Base-by-base conservation (phyloP, 108 stramenopile genomes). In the Schizochytrium sp. region DNA sequence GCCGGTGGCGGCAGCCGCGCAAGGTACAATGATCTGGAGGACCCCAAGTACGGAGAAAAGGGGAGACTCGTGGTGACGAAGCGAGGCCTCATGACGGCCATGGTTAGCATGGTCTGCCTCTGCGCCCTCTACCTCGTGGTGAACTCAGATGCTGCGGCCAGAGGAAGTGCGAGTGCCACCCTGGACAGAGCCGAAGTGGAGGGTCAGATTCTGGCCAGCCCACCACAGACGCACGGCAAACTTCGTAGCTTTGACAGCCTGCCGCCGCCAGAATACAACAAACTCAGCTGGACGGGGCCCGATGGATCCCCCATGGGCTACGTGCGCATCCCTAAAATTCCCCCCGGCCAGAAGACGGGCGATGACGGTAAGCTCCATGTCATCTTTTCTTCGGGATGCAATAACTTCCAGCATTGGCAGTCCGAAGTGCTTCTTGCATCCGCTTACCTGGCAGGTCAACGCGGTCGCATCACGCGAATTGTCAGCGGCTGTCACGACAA, bases 371-470 rank as follows among this genome's bases (percentile, higher is more conserved):
- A 83, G 3, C 76, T 83, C 19, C 76, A 83, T 23, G 48, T 83
- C 23, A 83, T 83, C 51, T 83, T 83, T 28, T 83, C 76, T 43
- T 53, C 48, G 6, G 76, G 76, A 6, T 83, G 76, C 51, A 83
- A 83, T 45, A 25, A 83, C 76, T 83, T 83, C 28, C 76, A 83
- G 76, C 76, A 83, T 45, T 83, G 76, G 76, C 76, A 83, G 76
- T 53, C 48, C 45, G 76, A 83, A 45, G 3, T 83, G 43, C 23
- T 83, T 12, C 76, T 83, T 12, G 76, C 76, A 18, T 83, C 76
- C 23, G 76, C 76, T 12, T 83, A 83, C 51, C 76, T 83, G 44
- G 76, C 48, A 12, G 76, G 76, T 4, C 76, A 83, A 23, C 45
- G 76, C 45, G 76, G 76, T 6, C 45, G 76, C 48, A 83, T 83